These are phyloP conservation scores for Pisolithus thermaeus DNA, from an alignment of 1,284 basidiomycete species.

Conservation along the genomic window DNA sequence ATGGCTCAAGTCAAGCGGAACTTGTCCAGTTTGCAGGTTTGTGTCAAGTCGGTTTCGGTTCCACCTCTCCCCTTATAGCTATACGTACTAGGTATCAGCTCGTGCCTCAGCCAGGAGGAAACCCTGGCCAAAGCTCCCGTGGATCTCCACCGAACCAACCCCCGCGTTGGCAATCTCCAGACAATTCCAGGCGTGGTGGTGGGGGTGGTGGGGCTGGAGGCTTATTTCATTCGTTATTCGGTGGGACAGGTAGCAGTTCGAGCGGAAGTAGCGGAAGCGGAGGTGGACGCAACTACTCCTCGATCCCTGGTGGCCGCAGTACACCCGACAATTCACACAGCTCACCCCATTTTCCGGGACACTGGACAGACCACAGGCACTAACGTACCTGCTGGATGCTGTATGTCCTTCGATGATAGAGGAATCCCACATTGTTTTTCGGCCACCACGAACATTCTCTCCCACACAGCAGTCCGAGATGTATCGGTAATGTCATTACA, in stretches of 20 bases:
- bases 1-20: slow-evolving; percentile 79
- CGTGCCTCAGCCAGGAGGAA: slow-evolving; percentile 21
- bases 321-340: slow-evolving; percentile 2
- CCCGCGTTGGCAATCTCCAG: slow-evolving; percentile 14
- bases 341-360: slow-evolving; percentile 24
- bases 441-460: no score
- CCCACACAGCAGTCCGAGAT: no score
- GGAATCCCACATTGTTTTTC: not conserved
- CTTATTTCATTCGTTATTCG: slow-evolving; percentile 25
- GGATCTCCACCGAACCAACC: slow-evolving; percentile 11
- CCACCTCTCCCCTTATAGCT: slow-evolving; percentile 38
- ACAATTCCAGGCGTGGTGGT: slow-evolving; percentile 15
- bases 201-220: slow-evolving; percentile 8
- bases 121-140: slow-evolving; percentile 16
- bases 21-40: slow-evolving; percentile 80
- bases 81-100: slow-evolving; percentile 17
- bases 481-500: no score
- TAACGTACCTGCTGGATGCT: slow-evolving; percentile 10
- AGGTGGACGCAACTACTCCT: slow-evolving; percentile 3
- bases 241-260: slow-evolving; percentile 15
- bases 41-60: slow-evolving; percentile 26
- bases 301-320: not conserved
- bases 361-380: slow-evolving; percentile 28
- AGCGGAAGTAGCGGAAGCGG: slow-evolving; percentile 7
- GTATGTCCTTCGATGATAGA: not conserved